phyloP scores from a whole-genome alignment of 2,329 filamentous ascomycete genomes.

The Botrytis sinoallii region DNA sequence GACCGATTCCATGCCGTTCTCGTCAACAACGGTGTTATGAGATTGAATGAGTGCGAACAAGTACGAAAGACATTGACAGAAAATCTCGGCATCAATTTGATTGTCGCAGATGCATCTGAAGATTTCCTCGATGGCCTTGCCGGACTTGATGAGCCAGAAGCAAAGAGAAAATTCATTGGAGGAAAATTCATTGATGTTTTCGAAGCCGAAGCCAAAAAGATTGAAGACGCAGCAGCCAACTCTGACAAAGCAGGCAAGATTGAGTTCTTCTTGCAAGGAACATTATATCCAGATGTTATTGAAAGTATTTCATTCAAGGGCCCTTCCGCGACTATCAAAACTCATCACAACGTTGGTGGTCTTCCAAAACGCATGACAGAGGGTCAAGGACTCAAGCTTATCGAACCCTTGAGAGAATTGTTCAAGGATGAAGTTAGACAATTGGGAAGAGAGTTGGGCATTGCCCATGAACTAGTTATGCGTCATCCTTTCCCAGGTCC shows the following conservation, averaged over 20 bases:
- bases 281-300: slow-evolving; percentile 63
- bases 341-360: slow-evolving; percentile 68
- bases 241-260: slow-evolving; percentile 70
- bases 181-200: slow-evolving; percentile 77
- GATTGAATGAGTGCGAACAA: slow-evolving; percentile 76
- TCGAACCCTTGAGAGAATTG: slow-evolving; percentile 75
- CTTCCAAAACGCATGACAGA: slow-evolving; percentile 56
- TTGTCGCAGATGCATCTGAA: slow-evolving; percentile 75
- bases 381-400: slow-evolving; percentile 57
- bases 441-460: slow-evolving; percentile 66
- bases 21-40: slow-evolving; percentile 81
- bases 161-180: slow-evolving; percentile 89
- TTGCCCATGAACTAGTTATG: slow-evolving; percentile 72
- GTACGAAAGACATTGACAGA: slow-evolving; percentile 77
- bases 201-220: slow-evolving; percentile 71
- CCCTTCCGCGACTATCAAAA: slow-evolving; percentile 69
- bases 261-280: slow-evolving; percentile 81
- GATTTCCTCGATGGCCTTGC: slow-evolving; percentile 73
- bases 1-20: slow-evolving; percentile 78
- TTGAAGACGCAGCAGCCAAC: slow-evolving; percentile 67
- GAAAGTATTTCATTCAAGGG: slow-evolving; percentile 70
- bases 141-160: slow-evolving; percentile 77
- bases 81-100: slow-evolving; percentile 86
- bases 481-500: slow-evolving; percentile 76
- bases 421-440: slow-evolving; percentile 81